Conservation (phyloP, 2,329 filamentous ascomycete genomes). For the Microcyclosporella mali region DNA sequence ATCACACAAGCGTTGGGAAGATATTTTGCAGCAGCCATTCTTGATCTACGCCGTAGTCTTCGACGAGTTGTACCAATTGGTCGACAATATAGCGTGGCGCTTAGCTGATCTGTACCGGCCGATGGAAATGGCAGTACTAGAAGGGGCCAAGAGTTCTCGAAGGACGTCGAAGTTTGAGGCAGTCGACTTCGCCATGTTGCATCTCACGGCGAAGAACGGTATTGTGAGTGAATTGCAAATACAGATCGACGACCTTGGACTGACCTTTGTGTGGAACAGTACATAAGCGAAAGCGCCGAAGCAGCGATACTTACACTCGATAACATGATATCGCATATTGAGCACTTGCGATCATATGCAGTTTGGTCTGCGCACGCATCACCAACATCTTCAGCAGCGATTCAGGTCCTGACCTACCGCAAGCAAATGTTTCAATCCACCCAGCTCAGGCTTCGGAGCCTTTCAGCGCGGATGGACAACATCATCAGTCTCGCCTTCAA, state of each 20-base stretch:
- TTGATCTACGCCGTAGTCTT: slow-evolving; percentile 29
- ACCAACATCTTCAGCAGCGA: slow-evolving; percentile 6
- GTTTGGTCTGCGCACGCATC: not conserved
- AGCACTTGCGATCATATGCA: not conserved
- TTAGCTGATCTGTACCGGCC: slow-evolving; percentile 28
- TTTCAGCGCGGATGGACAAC: slow-evolving; percentile 35
- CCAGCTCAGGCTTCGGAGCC: slow-evolving; percentile 30
- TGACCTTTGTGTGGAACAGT: slow-evolving; percentile 3
- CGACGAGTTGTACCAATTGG: slow-evolving; percentile 28
- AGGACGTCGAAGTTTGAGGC: slow-evolving; percentile 16
- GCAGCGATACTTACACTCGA: slow-evolving; percentile 27
- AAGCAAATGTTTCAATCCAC: slow-evolving; percentile 32
- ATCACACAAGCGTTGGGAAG: slow-evolving; percentile 2
- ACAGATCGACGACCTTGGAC: too few relatives aligned
- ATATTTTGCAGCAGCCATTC: slow-evolving; percentile 30
- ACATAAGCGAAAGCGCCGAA: slow-evolving; percentile 33
- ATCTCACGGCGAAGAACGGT: slow-evolving; percentile 36
- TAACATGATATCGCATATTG: slow-evolving; percentile 24
- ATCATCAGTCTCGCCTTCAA: slow-evolving; percentile 36
- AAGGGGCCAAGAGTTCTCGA: slow-evolving; percentile 13
- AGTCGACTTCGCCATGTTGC: slow-evolving; percentile 28
- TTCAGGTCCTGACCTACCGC: slow-evolving; percentile 24
- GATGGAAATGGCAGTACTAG: slow-evolving; percentile 25
- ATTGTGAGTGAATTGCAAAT: slow-evolving; percentile 11
- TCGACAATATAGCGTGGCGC: slow-evolving; percentile 29